phyloP scores from a whole-genome alignment of 2,329 filamentous ascomycete genomes.

The Fusarium cyanostomum region DNA sequence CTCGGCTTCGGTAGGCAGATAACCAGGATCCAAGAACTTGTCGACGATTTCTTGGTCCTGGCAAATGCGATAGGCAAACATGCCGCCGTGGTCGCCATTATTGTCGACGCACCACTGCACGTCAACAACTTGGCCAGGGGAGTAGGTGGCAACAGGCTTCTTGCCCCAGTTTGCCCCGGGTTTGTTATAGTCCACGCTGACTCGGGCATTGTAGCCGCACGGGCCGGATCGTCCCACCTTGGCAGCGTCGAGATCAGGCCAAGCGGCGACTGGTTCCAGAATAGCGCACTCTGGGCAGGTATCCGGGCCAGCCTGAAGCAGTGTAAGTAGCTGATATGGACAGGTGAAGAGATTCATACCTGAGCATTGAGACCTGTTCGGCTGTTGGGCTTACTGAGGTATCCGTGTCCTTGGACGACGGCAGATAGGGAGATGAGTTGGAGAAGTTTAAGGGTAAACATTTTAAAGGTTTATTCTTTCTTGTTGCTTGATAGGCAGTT shows the following conservation, averaged over 20 bases:
- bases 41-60: slow-evolving; percentile 61
- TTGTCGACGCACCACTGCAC: slow-evolving; percentile 66
- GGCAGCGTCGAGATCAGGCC: slow-evolving; percentile 58
- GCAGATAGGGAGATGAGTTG: slow-evolving; percentile 8
- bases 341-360: background rate
- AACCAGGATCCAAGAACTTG: slow-evolving; percentile 57
- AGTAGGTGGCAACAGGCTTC: slow-evolving; percentile 55
- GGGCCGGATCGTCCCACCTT: slow-evolving; percentile 59
- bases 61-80: slow-evolving; percentile 65
- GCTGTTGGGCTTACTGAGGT: slow-evolving; percentile 31
- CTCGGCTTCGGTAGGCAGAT: slow-evolving; percentile 60
- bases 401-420: slow-evolving; percentile 14
- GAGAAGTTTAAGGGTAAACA: background rate
- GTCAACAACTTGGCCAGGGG: slow-evolving; percentile 56
- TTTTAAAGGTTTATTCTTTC: background rate
- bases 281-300: slow-evolving; percentile 65
- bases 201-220: slow-evolving; percentile 64
- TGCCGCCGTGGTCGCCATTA: slow-evolving; percentile 66
- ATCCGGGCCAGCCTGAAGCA: slow-evolving; percentile 55
- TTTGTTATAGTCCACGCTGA: slow-evolving; percentile 63
- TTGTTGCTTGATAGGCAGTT: background rate
- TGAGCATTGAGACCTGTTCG: slow-evolving; percentile 31
- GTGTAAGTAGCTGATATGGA: background rate
- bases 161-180: slow-evolving; percentile 57
- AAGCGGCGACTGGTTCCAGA: slow-evolving; percentile 60